Evolutionary conservation across 192 early-diverging fungal genomes (phyloP).

Genomic region (Umbelopsis sp.): DNA sequence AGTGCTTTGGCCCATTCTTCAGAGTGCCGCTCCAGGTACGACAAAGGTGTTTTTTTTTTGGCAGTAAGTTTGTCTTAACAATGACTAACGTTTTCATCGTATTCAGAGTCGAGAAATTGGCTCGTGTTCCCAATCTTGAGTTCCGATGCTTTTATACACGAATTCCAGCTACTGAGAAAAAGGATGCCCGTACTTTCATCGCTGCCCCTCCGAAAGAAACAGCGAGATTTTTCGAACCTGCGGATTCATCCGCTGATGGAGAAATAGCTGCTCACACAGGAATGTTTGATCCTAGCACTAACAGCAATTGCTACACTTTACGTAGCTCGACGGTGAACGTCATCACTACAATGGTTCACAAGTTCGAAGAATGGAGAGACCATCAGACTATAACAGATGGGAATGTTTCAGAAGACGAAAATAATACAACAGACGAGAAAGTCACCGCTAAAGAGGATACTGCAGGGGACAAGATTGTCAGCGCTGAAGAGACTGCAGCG

Average conservation of each 20-base stretch:
- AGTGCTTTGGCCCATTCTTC: slow-evolving; percentile 45
- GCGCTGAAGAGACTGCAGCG: no score
- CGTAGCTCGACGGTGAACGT: slow-evolving; percentile 17
- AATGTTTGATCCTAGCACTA: slow-evolving; percentile 39
- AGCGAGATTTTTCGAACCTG: slow-evolving; percentile 24
- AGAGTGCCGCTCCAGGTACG: slow-evolving; percentile 48
- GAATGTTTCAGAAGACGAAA: neutral
- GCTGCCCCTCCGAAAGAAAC: slow-evolving; percentile 29
- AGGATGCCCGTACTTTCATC: slow-evolving; percentile 32
- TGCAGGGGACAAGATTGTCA: no score
- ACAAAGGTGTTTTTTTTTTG: neutral
- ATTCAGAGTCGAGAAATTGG: slow-evolving; percentile 28
- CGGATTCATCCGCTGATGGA: slow-evolving; percentile 11
- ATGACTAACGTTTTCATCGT: neutral
- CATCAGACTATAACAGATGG: neutral
- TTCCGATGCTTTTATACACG: slow-evolving; percentile 36
- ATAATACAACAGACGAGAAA: no score
- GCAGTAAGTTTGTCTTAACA: neutral
- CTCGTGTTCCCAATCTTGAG: slow-evolving; percentile 29
- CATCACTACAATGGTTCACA: slow-evolving; percentile 25
- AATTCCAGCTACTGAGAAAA: neutral
- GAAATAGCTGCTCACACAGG: slow-evolving; percentile 36
- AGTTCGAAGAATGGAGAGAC: slow-evolving; percentile 20
- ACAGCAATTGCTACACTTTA: slow-evolving; percentile 29
- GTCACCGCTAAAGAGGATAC: no score